Evolutionary conservation across 2,329 filamentous ascomycete genomes (phyloP), one percentile per base, ranked within the genome.

Genomic region (Fusarium transvaalense): DNA sequence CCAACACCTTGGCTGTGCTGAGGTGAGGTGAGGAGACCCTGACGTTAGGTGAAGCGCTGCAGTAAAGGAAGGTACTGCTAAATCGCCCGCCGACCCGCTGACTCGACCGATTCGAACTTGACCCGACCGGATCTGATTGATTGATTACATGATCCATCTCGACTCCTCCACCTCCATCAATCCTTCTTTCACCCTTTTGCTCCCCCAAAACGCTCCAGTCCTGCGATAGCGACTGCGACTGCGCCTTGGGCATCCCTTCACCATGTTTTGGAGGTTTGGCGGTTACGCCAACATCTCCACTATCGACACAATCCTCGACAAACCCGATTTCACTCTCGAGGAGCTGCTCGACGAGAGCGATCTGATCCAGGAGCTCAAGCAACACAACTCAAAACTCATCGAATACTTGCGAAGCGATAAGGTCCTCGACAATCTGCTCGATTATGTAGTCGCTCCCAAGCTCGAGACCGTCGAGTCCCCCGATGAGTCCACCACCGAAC

Each of bases 201-300:
- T 62, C 39, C 46, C 46, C 46, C 47, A 62, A 68, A 63, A 59
- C 66, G 70, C 68, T 69, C 69, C 72, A 73, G 76, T 76, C 76
- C 74, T 74, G 75, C 75, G 62, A 57, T 61, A 73, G 74, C 75
- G 62, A 61, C 62, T 73, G 74, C 75, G 74, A 78, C 73, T 76
- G 75, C 71, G 75, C 75, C 51, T 21, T n/a, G n/a, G 39, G 73
- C 74, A 65, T 69, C 57, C 75, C 75, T 78, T 77, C 90, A 95
- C 81, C 85, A 99, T 99, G 96, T 99, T 99, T 83, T 99, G 96
- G 96, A 92, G 95, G 83, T 99, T 98, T 87, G 95, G 96, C 87
- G 94, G 94, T 78, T 98, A 98, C 87, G 93, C 94, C 86, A 97
- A 93, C 86, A 92, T 97, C 82, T 97, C 95, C 76, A 92, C 94